Evolutionary conservation across 306 rosid species (phyloP).

Genomic region (Neltuma alba): DNA sequence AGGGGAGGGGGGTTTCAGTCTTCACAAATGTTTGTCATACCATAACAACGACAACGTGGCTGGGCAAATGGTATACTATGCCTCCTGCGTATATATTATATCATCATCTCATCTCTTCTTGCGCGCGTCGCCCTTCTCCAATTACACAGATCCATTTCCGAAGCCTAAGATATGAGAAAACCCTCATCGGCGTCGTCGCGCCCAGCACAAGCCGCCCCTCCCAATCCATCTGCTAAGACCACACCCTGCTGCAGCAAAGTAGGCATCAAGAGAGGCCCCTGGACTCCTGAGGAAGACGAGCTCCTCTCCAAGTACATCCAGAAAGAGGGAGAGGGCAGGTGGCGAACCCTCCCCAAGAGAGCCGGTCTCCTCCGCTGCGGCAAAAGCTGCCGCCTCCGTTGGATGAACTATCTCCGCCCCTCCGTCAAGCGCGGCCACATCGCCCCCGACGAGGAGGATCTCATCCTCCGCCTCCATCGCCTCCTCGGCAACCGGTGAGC

Average conservation of each 20-base stretch:
- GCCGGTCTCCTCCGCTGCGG: constrained; percentile 90
- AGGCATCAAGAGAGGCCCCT: constrained; percentile 87
- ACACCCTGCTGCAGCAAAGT: constrained; percentile 71
- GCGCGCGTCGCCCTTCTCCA: too few relatives aligned
- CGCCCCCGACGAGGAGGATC: constrained; percentile 92
- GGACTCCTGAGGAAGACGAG: constrained; percentile 83
- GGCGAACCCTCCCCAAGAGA: constrained; percentile 80
- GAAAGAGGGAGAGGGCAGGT: constrained; percentile 82
- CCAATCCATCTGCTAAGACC: neutral
- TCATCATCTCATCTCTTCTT: neutral
- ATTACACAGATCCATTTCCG: neutral
- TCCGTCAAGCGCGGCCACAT: constrained; percentile 88
- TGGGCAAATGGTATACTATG: too few relatives aligned
- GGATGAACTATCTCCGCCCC: constrained; percentile 98
- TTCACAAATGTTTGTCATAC: too few relatives aligned
- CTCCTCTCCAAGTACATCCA: constrained; percentile 53
- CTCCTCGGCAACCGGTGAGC: constrained; percentile 77
- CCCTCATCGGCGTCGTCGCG: neutral
- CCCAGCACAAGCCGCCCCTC: neutral
- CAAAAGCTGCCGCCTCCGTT: constrained; percentile 90
- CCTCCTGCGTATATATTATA: too few relatives aligned
- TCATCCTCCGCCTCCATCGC: constrained; percentile 94
- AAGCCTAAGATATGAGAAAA: constrained; percentile 35
- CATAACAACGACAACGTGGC: too few relatives aligned
- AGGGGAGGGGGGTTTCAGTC: too few relatives aligned